Evolutionary conservation across 805 yeast genomes (phyloP).

Genomic region (Suhomyces vadensis): DNA sequence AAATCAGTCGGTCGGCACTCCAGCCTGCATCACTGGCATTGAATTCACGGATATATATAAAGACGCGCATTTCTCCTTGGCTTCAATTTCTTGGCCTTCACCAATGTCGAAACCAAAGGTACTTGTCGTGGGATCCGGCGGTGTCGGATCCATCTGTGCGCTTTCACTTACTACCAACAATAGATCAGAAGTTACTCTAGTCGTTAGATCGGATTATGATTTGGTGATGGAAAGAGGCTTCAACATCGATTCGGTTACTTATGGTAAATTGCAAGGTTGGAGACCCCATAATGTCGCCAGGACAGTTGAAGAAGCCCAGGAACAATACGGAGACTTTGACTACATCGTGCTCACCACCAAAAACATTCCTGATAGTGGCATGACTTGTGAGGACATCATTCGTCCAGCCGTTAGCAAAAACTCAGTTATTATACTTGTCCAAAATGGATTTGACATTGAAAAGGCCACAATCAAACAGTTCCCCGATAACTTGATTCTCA

Average conservation of each 20-base stretch:
- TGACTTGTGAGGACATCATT: conserved; percentile 45
- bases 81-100: no score
- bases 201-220: conserved; percentile 66
- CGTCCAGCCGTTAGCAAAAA: conserved; percentile 18
- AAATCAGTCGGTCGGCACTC: no score
- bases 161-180: conserved; percentile 54
- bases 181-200: conserved; percentile 55
- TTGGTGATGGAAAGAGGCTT: conserved; percentile 54
- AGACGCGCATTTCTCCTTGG: no score
- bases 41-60: no score
- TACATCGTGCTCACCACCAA: conserved; percentile 41
- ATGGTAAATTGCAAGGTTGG: conserved; percentile 57
- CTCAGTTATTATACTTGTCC: conserved; percentile 36
- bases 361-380: conserved; percentile 36
- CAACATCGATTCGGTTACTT: conserved; percentile 59
- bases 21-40: no score
- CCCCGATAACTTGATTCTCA: conserved; percentile 35
- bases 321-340: conserved; percentile 31
- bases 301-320: conserved; percentile 47
- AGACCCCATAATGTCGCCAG: conserved; percentile 50
- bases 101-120: conserved; percentile 29
- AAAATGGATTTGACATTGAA: conserved; percentile 43
- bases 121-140: conserved; percentile 78
- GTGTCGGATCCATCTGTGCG: conserved; percentile 81
- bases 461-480: conserved; percentile 29